These are phyloP conservation scores for Nannochloropsis oceanica DNA, from an alignment of 108 stramenopile genomes.

Conservation along the genomic window DNA sequence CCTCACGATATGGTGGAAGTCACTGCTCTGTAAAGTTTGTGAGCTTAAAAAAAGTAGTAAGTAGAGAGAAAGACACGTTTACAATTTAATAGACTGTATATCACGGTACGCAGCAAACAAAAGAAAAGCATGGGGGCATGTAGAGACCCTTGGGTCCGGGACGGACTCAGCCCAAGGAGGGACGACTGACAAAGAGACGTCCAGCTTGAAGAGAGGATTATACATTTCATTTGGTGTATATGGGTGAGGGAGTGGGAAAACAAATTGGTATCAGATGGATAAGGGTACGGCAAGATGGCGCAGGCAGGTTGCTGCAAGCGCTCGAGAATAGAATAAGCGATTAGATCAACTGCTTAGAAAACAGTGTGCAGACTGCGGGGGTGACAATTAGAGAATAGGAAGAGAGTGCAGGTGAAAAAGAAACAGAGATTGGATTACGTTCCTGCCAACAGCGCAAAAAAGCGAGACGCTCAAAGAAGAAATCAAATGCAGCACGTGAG, in stretches of 20 bases:
- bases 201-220: not conserved
- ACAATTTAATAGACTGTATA: no score
- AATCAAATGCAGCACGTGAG: no score
- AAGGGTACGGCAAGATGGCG: no score
- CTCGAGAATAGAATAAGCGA: no score
- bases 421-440: not conserved
- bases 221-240: not conserved
- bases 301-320: no score
- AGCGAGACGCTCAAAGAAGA: not conserved
- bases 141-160: no score
- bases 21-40: not conserved
- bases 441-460: not conserved
- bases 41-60: not conserved
- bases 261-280: not conserved
- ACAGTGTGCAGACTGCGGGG: not conserved
- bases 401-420: not conserved
- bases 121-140: no score
- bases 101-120: no score
- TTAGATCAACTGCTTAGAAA: not conserved
- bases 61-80: not conserved
- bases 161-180: no score
- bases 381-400: not conserved
- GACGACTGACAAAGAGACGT: no score
- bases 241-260: not conserved
- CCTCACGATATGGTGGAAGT: not conserved